Percentiles rank a stretch among this genome's conserved stretches.
Conservation (phyloP, 2,329 filamentous ascomycete species). For the Sporothrix schenckii region DNA sequence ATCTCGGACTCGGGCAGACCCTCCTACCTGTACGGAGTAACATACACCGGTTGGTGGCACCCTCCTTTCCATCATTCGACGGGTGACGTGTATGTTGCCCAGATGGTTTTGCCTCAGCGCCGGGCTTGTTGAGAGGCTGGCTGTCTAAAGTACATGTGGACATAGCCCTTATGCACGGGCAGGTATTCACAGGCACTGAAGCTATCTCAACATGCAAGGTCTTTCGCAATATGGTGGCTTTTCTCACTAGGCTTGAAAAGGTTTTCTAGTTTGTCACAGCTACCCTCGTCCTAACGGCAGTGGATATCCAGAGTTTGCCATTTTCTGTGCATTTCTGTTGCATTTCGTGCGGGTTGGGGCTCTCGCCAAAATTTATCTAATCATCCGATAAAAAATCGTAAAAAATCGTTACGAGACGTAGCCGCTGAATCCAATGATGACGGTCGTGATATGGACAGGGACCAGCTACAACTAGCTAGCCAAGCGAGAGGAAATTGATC, state of each 20-base stretch:
- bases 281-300: neutral
- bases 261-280: neutral
- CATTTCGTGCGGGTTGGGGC: neutral
- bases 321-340: neutral
- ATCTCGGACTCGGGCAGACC: neutral
- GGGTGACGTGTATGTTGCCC: too few relatives aligned
- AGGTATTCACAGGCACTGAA: neutral
- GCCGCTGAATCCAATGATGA: neutral
- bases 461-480: neutral
- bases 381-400: constrained; percentile 33
- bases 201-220: neutral
- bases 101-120: neutral
- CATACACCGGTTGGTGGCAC: neutral
- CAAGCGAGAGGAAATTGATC: neutral
- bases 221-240: constrained; percentile 17
- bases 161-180: neutral
- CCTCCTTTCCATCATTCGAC: neutral
- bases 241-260: neutral
- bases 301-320: neutral
- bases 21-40: neutral
- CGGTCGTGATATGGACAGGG: neutral
- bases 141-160: neutral
- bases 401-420: neutral
- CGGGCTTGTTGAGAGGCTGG: neutral
- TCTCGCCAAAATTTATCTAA: constrained; percentile 33